Base-by-base conservation (phyloP, 352 stramenopile species). In the Phytophthora cajani region DNA sequence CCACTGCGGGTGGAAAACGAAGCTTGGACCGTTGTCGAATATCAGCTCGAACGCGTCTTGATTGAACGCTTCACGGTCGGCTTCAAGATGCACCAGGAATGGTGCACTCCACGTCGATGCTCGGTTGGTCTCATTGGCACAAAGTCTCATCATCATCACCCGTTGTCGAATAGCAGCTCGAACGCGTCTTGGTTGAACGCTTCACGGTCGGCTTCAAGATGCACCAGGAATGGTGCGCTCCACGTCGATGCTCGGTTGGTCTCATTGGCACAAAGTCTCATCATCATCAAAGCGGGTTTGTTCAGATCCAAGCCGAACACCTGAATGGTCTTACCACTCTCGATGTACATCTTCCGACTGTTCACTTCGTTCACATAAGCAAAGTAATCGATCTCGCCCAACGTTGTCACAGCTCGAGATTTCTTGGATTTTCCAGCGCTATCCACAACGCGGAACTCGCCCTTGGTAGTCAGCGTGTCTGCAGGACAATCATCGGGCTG, bases 251-350 rank as follows among this genome's bases (percentile, higher is more conserved):
- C 62, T 33, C 83, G 80, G 62, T 82, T 89, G 2, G 65, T 71
- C 49, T 83, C 79, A 58, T 69, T 85, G 5, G 84, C 82, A 55
- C 86, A 93, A 23, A 95, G 75, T 16, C 89, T 81, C 32, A 96
- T 79, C 53, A 78, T 90, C 83, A 96, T 91, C 51, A 95, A 78
- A 11, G 88, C 87, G 0, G 86, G 76, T 36, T 82, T 78, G 47
- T 72, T 72, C n/a, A 96, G 57, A 27, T 94, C 72, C 27, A 96
- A 66, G 0, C 89, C 89, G 54, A 94, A 96, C 1, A 96, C 77
- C 72, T 95, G 87, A 57, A 95, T 79, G 16, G 78, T 85, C 59
- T 92, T 88, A 19, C 89, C 89, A 52, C 88, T 96, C 62, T 93
- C 88, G 6, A 96, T 72, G 47, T 80, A 90, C 75, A 90, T 79